phyloP scores from a whole-genome alignment of 495 filamentous ascomycete genomes.

The Xylona heveae region DNA sequence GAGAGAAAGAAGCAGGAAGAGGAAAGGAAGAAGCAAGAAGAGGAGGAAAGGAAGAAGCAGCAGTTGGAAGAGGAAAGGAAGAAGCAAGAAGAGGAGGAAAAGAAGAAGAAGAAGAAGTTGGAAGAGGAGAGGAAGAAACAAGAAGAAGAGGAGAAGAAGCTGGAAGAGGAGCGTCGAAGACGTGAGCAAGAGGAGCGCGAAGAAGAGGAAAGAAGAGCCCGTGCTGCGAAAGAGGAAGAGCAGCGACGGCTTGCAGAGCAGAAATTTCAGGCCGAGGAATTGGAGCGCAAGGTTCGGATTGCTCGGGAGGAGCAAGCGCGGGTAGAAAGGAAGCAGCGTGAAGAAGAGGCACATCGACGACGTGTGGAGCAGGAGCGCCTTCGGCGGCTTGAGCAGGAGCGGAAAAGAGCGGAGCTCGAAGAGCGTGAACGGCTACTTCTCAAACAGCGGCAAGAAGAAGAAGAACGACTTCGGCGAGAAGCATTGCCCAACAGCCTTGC shows the following conservation, averaged over 20 bases:
- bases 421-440: constrained; percentile 14
- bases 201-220: constrained; percentile 15
- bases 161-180: constrained; percentile 11
- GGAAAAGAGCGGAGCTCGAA: constrained; percentile 18
- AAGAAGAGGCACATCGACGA: constrained; percentile 23
- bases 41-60: background rate
- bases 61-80: background rate
- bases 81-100: constrained; percentile 2
- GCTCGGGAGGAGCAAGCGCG: constrained; percentile 22
- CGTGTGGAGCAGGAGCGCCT: constrained; percentile 29
- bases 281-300: constrained; percentile 7
- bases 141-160: constrained; percentile 18
- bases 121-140: constrained; percentile 16
- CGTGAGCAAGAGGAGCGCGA: constrained; percentile 12
- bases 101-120: constrained; percentile 13
- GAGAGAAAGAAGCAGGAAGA: constrained; percentile 1
- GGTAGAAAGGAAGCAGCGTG: constrained; percentile 29
- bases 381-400: constrained; percentile 9
- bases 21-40: constrained; percentile 2
- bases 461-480: constrained; percentile 34
- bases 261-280: constrained; percentile 9
- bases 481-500: constrained; percentile 29
- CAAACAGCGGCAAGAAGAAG: constrained; percentile 20
- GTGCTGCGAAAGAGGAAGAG: constrained; percentile 3
- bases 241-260: constrained; percentile 4